Evolutionary conservation across 139 green algal genomes (phyloP).

Genomic region (Haematococcus lacustris): DNA sequence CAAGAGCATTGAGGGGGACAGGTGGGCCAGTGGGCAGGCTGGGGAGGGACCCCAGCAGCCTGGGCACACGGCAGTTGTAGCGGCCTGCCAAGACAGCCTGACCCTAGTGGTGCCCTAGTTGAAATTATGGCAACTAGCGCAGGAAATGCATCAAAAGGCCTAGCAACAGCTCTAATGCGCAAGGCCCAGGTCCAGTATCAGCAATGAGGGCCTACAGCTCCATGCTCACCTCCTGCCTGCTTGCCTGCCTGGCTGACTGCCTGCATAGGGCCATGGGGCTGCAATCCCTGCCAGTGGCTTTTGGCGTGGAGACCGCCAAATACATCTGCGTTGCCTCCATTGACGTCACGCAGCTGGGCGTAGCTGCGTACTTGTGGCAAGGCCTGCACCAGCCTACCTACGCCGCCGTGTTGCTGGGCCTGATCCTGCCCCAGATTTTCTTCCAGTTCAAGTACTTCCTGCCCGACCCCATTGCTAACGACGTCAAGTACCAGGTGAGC

Average conservation of each 20-base stretch:
- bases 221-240: too few relatives aligned
- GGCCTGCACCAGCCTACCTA: conserved; percentile 81
- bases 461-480: conserved; percentile 93
- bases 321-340: conserved; percentile 95
- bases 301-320: conserved; percentile 95
- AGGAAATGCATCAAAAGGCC: too few relatives aligned
- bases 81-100: too few relatives aligned
- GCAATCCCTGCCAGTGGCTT: conserved; percentile 92
- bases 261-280: conserved; percentile 70
- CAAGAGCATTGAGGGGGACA: conserved; percentile 94
- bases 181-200: too few relatives aligned
- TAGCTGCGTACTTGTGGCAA: conserved; percentile 78
- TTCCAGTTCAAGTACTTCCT: conserved; percentile 95
- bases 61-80: too few relatives aligned
- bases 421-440: conserved; percentile 92
- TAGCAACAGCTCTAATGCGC: too few relatives aligned
- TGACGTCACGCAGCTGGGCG: conserved; percentile 78
- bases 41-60: too few relatives aligned
- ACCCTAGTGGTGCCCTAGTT: too few relatives aligned
- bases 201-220: too few relatives aligned
- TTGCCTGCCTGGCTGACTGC: too few relatives aligned
- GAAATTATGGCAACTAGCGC: too few relatives aligned
- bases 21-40: conserved; percentile 18
- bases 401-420: conserved; percentile 74
- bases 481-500: conserved; percentile 81